phyloP scores from a whole-genome alignment of 306 rosid species.

The barrel medic (Medicago truncatula) region DNA sequence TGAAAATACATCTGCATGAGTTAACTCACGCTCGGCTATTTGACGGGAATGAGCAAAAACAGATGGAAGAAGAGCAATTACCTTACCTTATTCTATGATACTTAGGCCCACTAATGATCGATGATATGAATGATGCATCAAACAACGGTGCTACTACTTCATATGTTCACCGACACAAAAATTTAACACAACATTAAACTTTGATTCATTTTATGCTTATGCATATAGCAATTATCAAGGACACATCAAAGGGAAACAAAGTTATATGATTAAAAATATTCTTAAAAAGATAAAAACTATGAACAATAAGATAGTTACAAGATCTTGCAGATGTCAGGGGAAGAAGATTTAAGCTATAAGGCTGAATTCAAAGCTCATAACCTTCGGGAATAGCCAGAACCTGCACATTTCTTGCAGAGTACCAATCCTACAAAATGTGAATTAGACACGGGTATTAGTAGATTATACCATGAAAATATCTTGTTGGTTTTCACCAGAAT shows the following conservation, averaged over 20 bases:
- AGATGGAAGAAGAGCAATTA: no score
- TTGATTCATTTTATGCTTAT: neutral
- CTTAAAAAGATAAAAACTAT: neutral
- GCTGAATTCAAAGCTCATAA: conserved; percentile 53
- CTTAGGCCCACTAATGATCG: no score
- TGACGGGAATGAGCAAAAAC: no score
- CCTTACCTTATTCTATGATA: no score
- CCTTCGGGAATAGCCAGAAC: conserved; percentile 96
- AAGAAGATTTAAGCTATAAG: conserved; percentile 26
- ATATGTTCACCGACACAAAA: neutral
- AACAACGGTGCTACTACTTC: neutral
- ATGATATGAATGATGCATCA: neutral
- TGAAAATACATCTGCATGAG: no score
- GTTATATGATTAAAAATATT: neutral
- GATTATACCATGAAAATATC: neutral
- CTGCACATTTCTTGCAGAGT: conserved; percentile 95
- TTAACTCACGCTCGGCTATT: no score
- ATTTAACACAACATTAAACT: neutral
- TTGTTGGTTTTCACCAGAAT: neutral
- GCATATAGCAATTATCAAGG: neutral
- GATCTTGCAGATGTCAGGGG: conserved; percentile 40
- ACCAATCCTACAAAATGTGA: conserved; percentile 69
- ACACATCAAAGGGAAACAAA: neutral
- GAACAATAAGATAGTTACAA: conserved; percentile 39
- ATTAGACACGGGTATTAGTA: conserved; percentile 31